Evolutionary conservation across 2,329 filamentous ascomycete genomes (phyloP).

Genomic region (Fonsecaea nubica): DNA sequence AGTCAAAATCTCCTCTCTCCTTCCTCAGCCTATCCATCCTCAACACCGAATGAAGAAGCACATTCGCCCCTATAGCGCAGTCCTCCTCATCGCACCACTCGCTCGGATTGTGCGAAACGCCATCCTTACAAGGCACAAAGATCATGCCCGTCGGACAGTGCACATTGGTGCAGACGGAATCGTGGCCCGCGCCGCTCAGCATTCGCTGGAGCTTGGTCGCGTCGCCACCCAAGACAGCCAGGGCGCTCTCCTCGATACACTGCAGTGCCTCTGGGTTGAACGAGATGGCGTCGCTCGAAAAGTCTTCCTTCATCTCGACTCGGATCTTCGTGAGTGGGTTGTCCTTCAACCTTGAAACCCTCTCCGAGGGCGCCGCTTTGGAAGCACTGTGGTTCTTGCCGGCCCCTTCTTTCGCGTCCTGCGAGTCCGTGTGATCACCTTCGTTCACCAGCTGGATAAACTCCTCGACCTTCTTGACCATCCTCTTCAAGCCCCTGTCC

Average conservation of each 20-base stretch:
- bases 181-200: slow-evolving; percentile 70
- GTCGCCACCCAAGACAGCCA: slow-evolving; percentile 56
- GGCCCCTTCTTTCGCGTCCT: not conserved
- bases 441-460: slow-evolving; percentile 55
- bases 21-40: slow-evolving; percentile 50
- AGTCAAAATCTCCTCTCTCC: slow-evolving; percentile 31
- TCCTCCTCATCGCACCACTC: slow-evolving; percentile 68
- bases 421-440: slow-evolving; percentile 61
- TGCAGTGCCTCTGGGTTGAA: slow-evolving; percentile 73
- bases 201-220: slow-evolving; percentile 59
- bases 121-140: slow-evolving; percentile 69
- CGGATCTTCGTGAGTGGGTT: slow-evolving; percentile 24
- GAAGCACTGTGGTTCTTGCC: slow-evolving; percentile 4
- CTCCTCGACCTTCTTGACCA: slow-evolving; percentile 25
- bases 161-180: slow-evolving; percentile 67
- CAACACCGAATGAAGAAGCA: slow-evolving; percentile 43
- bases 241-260: slow-evolving; percentile 67
- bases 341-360: not conserved
- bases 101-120: slow-evolving; percentile 68
- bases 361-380: not conserved
- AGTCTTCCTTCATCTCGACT: slow-evolving; percentile 33
- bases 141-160: slow-evolving; percentile 70
- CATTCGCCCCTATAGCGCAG: slow-evolving; percentile 48
- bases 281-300: slow-evolving; percentile 59
- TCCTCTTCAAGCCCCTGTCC: slow-evolving; percentile 30